phyloP scores from a whole-genome alignment of 129 eudicot genomes.

The Helichrysum umbraculigerum region DNA sequence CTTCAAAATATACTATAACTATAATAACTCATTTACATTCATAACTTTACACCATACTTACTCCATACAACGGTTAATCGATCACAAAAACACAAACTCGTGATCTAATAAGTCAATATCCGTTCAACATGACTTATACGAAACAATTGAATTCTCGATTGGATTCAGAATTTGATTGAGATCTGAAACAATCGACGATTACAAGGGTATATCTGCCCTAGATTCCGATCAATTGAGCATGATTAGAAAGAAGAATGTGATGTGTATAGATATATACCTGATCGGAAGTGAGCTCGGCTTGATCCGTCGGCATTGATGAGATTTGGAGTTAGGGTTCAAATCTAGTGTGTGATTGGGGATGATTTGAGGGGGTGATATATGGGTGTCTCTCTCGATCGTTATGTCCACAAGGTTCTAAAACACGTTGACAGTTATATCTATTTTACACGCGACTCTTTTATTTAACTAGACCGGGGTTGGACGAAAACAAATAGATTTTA shows the following conservation, averaged over 20 bases:
- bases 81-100: slow-evolving; percentile 8
- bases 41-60: slow-evolving; percentile 13
- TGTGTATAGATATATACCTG: slow-evolving; percentile 38
- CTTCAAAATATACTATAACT: neutral
- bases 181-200: slow-evolving; percentile 19
- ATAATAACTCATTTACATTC: slow-evolving; percentile 5
- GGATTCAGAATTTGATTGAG: slow-evolving; percentile 21
- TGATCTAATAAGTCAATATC: slow-evolving; percentile 16
- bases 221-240: slow-evolving; percentile 22
- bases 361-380: slow-evolving; percentile 3
- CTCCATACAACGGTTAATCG: slow-evolving; percentile 8
- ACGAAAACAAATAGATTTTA: too few species aligned
- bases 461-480: too few species aligned
- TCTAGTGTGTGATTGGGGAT: slow-evolving; percentile 24
- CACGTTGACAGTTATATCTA: slow-evolving; percentile 23
- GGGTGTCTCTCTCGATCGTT: slow-evolving; percentile 15
- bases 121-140: neutral
- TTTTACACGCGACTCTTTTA: slow-evolving; percentile 1
- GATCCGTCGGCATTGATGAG: slow-evolving; percentile 53
- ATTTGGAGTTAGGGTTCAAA: slow-evolving; percentile 23
- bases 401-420: slow-evolving; percentile 20
- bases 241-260: slow-evolving; percentile 10
- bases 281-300: slow-evolving; percentile 63
- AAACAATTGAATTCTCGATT: neutral
- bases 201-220: slow-evolving; percentile 16